These are phyloP conservation scores for Periconia digitata DNA, from an alignment of 2,329 filamentous ascomycete genomes.

Conservation along the genomic window DNA sequence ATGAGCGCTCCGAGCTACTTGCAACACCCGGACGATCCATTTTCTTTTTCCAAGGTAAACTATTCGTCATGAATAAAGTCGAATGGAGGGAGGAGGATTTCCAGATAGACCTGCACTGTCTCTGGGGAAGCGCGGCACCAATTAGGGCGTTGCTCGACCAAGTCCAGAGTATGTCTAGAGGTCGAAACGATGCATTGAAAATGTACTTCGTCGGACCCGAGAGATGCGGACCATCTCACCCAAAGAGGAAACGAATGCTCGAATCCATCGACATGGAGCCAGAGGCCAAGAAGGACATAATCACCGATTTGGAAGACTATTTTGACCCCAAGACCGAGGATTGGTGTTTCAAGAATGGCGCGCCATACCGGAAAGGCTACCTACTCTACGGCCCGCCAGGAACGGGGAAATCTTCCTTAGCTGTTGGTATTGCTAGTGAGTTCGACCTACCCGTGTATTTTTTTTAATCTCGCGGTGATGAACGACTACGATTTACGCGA, in stretches of 20 bases:
- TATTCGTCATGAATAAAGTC: not conserved
- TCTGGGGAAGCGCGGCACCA: too few species aligned
- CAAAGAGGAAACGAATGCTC: slow-evolving; percentile 17
- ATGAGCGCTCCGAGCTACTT: not conserved
- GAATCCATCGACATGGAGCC: slow-evolving; percentile 37
- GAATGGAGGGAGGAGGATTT: too few species aligned
- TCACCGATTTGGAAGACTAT: slow-evolving; percentile 42
- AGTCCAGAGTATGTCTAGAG: too few species aligned
- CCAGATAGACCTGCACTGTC: too few species aligned
- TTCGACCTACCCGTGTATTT: slow-evolving; percentile 43
- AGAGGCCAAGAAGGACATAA: slow-evolving; percentile 26
- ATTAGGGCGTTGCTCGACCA: too few species aligned
- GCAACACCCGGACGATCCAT: not conserved
- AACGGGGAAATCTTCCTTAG: slow-evolving; percentile 46
- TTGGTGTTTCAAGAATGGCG: slow-evolving; percentile 40
- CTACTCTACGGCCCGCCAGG: slow-evolving; percentile 45
- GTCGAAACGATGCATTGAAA: too few species aligned
- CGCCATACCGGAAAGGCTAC: slow-evolving; percentile 41
- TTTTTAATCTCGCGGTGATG: slow-evolving; percentile 37
- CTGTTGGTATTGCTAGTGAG: slow-evolving; percentile 40
- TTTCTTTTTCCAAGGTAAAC: slow-evolving; percentile 1
- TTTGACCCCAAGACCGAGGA: slow-evolving; percentile 31
- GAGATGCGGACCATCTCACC: too few species aligned
- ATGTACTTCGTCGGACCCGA: too few species aligned
- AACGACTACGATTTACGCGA: slow-evolving; percentile 33